These are phyloP conservation scores for Ascochyta clinopodiicola DNA, from an alignment of 2,329 filamentous ascomycete genomes.

Conservation along the genomic window DNA sequence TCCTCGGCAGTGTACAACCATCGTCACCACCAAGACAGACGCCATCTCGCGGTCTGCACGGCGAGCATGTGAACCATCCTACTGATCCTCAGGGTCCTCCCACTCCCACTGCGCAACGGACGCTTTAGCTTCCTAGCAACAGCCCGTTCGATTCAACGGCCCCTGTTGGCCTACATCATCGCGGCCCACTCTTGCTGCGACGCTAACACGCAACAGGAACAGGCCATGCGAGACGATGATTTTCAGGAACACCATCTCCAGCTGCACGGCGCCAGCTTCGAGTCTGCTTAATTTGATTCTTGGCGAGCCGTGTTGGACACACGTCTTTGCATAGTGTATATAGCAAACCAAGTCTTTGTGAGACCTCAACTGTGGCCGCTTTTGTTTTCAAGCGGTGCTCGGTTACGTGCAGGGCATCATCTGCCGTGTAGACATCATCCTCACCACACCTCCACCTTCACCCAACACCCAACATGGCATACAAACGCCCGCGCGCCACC, in stretches of 20 bases:
- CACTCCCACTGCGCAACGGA: not conserved
- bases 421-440: not conserved
- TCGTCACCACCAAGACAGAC: not conserved
- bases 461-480: conserved; percentile 33
- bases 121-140: not conserved
- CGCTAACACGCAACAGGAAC: conserved; percentile 8
- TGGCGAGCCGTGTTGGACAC: too few relatives aligned
- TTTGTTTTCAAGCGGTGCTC: not conserved
- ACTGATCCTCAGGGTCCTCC: conserved; percentile 10
- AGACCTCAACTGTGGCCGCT: not conserved
- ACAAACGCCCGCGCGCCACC: conserved; percentile 40
- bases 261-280: not conserved
- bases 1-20: not conserved
- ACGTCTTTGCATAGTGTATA: too few relatives aligned
- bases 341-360: too few relatives aligned
- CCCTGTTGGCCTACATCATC: conserved; percentile 12
- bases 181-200: conserved; percentile 2
- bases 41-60: not conserved
- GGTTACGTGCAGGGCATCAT: not conserved
- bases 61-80: not conserved
- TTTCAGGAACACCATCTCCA: conserved; percentile 15
- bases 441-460: not conserved
- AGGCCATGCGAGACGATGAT: conserved; percentile 7
- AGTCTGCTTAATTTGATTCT: too few relatives aligned
- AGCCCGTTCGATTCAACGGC: not conserved